Conservation (phyloP, 1,139 yeast genomes). For the Pneumocystis canis region DNA sequence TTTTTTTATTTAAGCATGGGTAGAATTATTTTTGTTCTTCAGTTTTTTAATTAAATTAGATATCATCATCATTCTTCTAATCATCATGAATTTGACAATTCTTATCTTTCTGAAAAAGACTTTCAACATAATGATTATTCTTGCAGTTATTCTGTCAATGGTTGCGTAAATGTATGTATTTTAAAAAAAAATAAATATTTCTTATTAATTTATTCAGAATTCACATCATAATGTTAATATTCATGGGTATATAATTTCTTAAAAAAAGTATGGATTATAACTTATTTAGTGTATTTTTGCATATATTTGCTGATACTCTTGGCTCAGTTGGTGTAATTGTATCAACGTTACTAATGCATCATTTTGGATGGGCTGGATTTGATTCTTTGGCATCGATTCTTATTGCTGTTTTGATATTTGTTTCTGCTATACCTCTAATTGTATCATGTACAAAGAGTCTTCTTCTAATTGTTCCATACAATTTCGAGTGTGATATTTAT, state of each 20-base stretch:
- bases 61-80: conserved; percentile 4
- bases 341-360: conserved; percentile 46
- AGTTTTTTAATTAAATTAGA: not conserved
- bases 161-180: conserved; percentile 16
- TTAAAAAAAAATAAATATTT: conserved; percentile 8
- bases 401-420: conserved; percentile 65
- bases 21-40: conserved; percentile 26
- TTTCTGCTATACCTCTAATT: conserved; percentile 71
- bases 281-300: conserved; percentile 41
- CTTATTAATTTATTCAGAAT: not conserved
- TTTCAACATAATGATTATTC: conserved; percentile 12
- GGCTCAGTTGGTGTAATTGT: conserved; percentile 94
- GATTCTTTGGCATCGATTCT: conserved; percentile 87
- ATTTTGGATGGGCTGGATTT: conserved; percentile 43
- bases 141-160: conserved; percentile 15
- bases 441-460: conserved; percentile 66
- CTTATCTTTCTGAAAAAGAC: conserved; percentile 18
- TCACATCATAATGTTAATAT: conserved; percentile 55
- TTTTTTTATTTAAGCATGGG: conserved; percentile 86
- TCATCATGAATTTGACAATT: not conserved
- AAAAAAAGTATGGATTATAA: not conserved
- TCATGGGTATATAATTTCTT: conserved; percentile 45
- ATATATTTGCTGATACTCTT: conserved; percentile 83
- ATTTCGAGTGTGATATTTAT: not conserved
- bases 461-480: conserved; percentile 32